Evolutionary conservation across 805 yeast species (phyloP).

Genomic region (Kazachstania bromeliacearum): DNA sequence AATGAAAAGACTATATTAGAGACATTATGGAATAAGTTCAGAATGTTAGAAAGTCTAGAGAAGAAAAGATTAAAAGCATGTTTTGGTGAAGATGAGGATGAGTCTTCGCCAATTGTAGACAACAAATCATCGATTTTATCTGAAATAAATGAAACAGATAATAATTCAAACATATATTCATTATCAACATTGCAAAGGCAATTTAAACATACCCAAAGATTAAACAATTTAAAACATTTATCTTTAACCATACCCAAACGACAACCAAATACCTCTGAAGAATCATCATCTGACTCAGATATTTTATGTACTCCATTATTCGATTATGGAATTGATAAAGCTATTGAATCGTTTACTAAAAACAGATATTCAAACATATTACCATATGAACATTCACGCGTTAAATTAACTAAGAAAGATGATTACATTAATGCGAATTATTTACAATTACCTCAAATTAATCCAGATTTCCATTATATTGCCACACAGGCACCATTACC

Average conservation of each 20-base stretch:
- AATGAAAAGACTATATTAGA: slow-evolving; percentile 20
- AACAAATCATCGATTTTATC: background rate
- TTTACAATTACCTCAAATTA: slow-evolving; percentile 35
- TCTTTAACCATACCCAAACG: background rate
- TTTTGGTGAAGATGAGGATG: slow-evolving; percentile 4
- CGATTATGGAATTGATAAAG: slow-evolving; percentile 43
- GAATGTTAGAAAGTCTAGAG: slow-evolving; percentile 29
- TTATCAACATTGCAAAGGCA: slow-evolving; percentile 17
- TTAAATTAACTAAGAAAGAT: slow-evolving; percentile 29
- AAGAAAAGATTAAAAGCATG: slow-evolving; percentile 22
- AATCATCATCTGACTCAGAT: slow-evolving; percentile 9
- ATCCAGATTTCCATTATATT: slow-evolving; percentile 42
- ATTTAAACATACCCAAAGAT: slow-evolving; percentile 11
- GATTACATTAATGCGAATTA: slow-evolving; percentile 87
- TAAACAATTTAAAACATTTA: background rate
- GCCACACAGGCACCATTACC: slow-evolving; percentile 87
- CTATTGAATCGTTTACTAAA: slow-evolving; percentile 68
- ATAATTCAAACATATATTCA: slow-evolving; percentile 16
- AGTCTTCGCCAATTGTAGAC: background rate
- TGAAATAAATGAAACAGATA: background rate
- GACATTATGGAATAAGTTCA: slow-evolving; percentile 25
- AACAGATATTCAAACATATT: slow-evolving; percentile 81
- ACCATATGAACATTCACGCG: slow-evolving; percentile 83
- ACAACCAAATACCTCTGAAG: background rate
- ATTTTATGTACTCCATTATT: slow-evolving; percentile 23